These are phyloP conservation scores for Talaromyces sp. DNA, from an alignment of 2,329 filamentous ascomycete species.

Conservation along the genomic window DNA sequence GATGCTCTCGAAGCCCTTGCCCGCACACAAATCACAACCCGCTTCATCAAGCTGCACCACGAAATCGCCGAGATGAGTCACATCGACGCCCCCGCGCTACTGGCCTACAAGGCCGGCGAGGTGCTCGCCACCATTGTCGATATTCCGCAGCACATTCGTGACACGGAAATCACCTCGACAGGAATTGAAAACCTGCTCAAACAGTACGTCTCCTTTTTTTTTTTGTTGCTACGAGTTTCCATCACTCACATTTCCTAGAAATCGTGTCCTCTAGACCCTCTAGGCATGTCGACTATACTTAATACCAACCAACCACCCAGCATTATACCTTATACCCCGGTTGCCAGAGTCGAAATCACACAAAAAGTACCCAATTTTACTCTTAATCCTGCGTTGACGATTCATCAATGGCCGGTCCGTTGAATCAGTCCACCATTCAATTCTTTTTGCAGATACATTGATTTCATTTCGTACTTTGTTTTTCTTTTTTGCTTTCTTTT, in stretches of 20 bases:
- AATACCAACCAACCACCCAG: not conserved
- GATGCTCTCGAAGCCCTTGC: conserved; percentile 73
- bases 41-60: conserved; percentile 88
- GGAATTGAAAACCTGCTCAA: conserved; percentile 56
- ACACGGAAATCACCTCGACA: conserved; percentile 44
- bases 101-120: conserved; percentile 86
- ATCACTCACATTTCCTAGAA: conserved; percentile 1
- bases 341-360: not conserved
- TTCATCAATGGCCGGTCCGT: not conserved
- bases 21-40: conserved; percentile 62
- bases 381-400: not conserved
- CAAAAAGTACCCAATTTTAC: not conserved
- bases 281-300: not conserved
- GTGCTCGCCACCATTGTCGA: conserved; percentile 87
- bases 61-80: conserved; percentile 92
- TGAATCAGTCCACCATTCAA: not conserved
- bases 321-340: not conserved
- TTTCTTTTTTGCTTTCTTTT: not conserved
- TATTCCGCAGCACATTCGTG: conserved; percentile 73
- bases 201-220: conserved; percentile 38
- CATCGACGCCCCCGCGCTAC: conserved; percentile 77
- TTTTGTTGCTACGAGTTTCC: not conserved
- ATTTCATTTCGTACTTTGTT: not conserved
- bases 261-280: conserved; percentile 9
- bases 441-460: not conserved